These are phyloP conservation scores for Ogataea methylovora DNA, from an alignment of 805 yeast species.

Conservation along the genomic window DNA sequence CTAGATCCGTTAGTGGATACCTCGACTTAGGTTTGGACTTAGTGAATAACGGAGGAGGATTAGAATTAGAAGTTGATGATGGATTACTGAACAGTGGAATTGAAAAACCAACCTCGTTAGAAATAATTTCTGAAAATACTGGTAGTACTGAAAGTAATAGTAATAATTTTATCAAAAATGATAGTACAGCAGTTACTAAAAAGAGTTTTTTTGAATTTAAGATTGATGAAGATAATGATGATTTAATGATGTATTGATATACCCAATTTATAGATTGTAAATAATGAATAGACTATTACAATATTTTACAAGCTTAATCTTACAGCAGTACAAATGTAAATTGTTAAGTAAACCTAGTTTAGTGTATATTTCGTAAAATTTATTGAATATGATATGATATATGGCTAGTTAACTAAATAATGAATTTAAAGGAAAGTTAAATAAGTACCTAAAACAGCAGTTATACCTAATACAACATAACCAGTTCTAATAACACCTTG, in stretches of 20 bases:
- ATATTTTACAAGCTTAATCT: too few relatives aligned
- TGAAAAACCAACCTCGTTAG: neutral
- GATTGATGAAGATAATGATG: conserved; percentile 19
- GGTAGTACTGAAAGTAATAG: neutral
- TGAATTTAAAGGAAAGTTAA: conserved; percentile 33
- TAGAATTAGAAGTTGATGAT: too few relatives aligned
- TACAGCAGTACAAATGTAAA: too few relatives aligned
- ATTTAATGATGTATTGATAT: conserved; percentile 19
- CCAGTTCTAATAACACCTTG: conserved; percentile 93
- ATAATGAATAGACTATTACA: too few relatives aligned
- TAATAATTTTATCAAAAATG: neutral
- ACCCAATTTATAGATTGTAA: too few relatives aligned
- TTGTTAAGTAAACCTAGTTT: too few relatives aligned
- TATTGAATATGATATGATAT: too few relatives aligned
- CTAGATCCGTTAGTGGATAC: too few relatives aligned
- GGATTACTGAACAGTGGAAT: too few relatives aligned
- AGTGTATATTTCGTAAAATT: too few relatives aligned
- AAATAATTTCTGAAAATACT: neutral
- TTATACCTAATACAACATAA: conserved; percentile 66
- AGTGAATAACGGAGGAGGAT: too few relatives aligned
- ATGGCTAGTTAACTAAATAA: neutral
- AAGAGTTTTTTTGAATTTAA: conserved; percentile 8
- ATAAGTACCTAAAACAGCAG: conserved; percentile 51
- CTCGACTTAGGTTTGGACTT: too few relatives aligned
- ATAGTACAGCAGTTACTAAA: neutral